These are phyloP conservation scores for Sporothrix schenckii DNA, from an alignment of 2,329 filamentous ascomycete species.

Conservation along the genomic window DNA sequence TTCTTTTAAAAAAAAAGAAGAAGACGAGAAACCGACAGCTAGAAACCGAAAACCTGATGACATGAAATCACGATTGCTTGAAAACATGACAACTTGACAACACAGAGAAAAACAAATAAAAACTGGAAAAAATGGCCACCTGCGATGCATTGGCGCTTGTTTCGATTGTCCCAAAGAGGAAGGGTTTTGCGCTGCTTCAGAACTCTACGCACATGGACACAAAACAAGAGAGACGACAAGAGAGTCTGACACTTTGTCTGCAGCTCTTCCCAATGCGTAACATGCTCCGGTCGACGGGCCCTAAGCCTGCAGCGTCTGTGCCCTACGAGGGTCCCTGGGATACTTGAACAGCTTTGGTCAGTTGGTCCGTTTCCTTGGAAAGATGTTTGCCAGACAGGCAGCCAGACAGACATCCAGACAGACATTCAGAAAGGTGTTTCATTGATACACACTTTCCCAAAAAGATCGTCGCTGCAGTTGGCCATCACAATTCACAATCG, in stretches of 20 bases:
- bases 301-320: slow-evolving; percentile 21
- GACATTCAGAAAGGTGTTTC: not conserved
- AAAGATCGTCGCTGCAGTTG: slow-evolving; percentile 10
- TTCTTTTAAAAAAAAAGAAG: too few species aligned
- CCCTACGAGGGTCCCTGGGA: slow-evolving; percentile 23
- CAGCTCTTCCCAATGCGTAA: slow-evolving; percentile 20
- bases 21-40: too few species aligned
- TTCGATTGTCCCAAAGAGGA: slow-evolving; percentile 26
- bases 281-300: slow-evolving; percentile 7
- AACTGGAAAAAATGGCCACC: not conserved
- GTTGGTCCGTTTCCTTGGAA: not conserved
- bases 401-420: not conserved
- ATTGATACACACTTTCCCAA: not conserved
- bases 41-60: too few species aligned
- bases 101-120: not conserved
- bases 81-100: too few species aligned
- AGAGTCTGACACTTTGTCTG: not conserved
- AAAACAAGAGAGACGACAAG: not conserved
- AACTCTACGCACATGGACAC: not conserved
- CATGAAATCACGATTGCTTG: too few species aligned
- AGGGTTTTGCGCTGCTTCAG: slow-evolving; percentile 22
- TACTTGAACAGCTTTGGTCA: not conserved
- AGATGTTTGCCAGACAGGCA: not conserved
- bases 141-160: slow-evolving; percentile 12
- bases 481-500: slow-evolving; percentile 3